Percentiles rank a stretch among this genome's conserved stretches.
Evolutionary conservation across 345 rosid genomes (phyloP).

Genomic region (Mercurialis annua): DNA sequence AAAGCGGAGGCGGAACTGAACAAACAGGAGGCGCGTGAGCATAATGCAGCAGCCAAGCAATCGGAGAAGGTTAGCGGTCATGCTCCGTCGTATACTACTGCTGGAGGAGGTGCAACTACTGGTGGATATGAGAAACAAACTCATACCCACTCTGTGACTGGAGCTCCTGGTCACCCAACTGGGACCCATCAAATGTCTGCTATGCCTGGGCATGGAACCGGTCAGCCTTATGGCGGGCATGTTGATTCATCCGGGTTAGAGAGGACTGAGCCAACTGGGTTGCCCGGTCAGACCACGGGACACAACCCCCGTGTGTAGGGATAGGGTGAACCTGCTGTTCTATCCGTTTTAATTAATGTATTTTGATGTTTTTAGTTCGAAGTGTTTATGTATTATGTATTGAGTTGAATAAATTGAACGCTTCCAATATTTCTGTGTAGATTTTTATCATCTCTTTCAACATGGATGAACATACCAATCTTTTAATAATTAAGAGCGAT

Average conservation of each 20-base stretch:
- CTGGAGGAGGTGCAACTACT: background rate
- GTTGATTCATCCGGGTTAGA: conserved; percentile 32
- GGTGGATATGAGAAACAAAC: conserved; percentile 21
- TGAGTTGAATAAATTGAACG: too few species aligned
- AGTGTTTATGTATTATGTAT: too few species aligned
- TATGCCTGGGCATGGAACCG: conserved; percentile 46
- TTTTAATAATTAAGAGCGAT: too few species aligned
- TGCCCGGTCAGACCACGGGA: conserved; percentile 38
- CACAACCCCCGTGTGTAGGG: conserved; percentile 37
- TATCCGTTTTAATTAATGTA: too few species aligned
- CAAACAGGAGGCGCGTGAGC: conserved; percentile 45
- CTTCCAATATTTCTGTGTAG: too few species aligned
- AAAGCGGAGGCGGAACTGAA: conserved; percentile 42
- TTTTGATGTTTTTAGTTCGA: too few species aligned
- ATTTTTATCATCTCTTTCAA: too few species aligned
- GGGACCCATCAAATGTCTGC: conserved; percentile 50
- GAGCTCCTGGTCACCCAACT: conserved; percentile 27
- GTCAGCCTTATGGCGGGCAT: conserved; percentile 27
- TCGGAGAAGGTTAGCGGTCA: conserved; percentile 17
- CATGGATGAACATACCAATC: too few species aligned
- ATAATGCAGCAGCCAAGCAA: conserved; percentile 46
- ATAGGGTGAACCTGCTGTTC: background rate
- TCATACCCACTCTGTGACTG: conserved; percentile 37
- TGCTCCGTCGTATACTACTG: background rate
- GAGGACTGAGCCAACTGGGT: conserved; percentile 31